phyloP scores from a whole-genome alignment of 1,284 basidiomycete genomes.

The Ustilago loliicola region DNA sequence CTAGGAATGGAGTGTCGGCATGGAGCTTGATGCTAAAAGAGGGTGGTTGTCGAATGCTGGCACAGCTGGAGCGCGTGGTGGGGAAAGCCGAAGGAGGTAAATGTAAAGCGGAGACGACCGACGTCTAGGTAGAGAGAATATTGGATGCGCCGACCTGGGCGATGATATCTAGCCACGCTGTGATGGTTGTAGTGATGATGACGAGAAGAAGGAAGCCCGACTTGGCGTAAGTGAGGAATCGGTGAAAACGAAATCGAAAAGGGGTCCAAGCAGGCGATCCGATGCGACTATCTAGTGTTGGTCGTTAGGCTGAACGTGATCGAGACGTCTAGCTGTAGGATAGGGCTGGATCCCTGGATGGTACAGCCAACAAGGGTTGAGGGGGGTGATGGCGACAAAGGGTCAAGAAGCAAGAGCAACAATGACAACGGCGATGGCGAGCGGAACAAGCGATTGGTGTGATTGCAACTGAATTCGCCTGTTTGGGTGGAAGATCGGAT shows the following conservation, averaged over 20 bases:
- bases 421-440: background rate
- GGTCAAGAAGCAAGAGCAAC: background rate
- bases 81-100: background rate
- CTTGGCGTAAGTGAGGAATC: background rate
- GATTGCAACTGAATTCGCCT: no score
- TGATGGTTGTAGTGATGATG: background rate
- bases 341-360: background rate
- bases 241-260: background rate
- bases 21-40: background rate
- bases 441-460: no score
- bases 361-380: background rate
- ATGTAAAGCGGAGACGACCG: background rate
- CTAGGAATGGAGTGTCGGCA: background rate
- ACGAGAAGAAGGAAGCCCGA: background rate
- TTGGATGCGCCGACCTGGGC: background rate
- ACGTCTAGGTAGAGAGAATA: background rate
- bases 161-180: background rate
- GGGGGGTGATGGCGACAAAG: conserved; percentile 5
- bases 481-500: conserved; percentile 7
- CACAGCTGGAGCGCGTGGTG: background rate
- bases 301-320: no score
- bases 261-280: conserved; percentile 9
- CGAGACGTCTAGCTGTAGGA: background rate
- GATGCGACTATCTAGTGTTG: background rate
- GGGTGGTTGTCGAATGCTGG: background rate